Percentiles rank a stretch among this genome's conserved stretches.
phyloP scores from a whole-genome alignment of 2,329 filamentous ascomycete species.

The Diaporthe sp. region DNA sequence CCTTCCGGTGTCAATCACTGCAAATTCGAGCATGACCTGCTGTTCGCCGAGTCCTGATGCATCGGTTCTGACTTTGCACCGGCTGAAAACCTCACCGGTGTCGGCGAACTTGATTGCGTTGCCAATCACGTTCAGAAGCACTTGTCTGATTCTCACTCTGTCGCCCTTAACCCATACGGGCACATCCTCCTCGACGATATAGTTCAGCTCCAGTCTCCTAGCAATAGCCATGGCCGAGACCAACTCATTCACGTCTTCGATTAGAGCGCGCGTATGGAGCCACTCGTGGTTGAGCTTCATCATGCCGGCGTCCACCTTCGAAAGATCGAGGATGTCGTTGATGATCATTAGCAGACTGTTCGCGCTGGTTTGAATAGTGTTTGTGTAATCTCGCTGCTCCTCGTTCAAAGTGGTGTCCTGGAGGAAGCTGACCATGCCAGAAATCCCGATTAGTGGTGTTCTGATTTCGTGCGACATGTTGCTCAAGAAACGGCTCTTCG shows the following conservation, averaged over 20 bases:
- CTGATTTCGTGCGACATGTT: conserved; percentile 99
- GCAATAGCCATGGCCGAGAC: conserved; percentile 95
- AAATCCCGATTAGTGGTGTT: conserved; percentile 94
- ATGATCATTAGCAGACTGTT: conserved; percentile 94
- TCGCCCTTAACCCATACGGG: conserved; percentile 96
- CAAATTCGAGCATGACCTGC: conserved; percentile 86
- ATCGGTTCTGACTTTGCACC: conserved; percentile 71
- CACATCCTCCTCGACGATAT: conserved; percentile 89
- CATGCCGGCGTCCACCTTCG: conserved; percentile 96
- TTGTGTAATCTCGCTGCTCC: conserved; percentile 94
- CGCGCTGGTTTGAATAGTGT: conserved; percentile 94
- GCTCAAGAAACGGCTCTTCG: conserved; percentile 93
- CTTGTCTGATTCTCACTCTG: conserved; percentile 91
- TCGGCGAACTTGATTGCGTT: conserved; percentile 98
- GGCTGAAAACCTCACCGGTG: conserved; percentile 90
- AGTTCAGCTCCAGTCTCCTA: conserved; percentile 94
- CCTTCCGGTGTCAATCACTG: conserved; percentile 90
- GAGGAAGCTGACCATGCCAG: conserved; percentile 95
- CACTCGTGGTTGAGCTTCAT: conserved; percentile 94
- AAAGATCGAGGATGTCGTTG: conserved; percentile 95
- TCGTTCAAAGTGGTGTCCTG: conserved; percentile 89
- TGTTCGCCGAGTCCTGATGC: conserved; percentile 52
- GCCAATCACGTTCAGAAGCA: conserved; percentile 93
- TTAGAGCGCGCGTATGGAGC: conserved; percentile 93
- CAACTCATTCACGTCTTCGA: conserved; percentile 96